These are phyloP conservation scores for Picea sitchensis DNA, from an alignment of 75 land plant genomes.

Conservation along the genomic window DNA sequence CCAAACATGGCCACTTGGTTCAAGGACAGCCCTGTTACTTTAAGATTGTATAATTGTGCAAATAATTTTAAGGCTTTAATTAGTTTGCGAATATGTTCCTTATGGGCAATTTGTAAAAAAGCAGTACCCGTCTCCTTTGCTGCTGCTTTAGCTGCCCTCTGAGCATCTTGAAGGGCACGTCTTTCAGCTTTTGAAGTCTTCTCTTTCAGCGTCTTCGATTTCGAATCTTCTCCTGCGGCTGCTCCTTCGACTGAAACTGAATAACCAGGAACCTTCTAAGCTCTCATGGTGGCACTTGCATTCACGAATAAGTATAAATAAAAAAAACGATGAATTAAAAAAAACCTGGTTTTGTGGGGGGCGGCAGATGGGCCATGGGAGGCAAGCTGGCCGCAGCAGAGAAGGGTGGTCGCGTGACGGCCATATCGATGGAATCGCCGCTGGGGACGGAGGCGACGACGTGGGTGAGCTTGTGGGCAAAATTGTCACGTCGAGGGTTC, in stretches of 20 bases:
- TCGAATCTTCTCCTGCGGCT: constrained; percentile 11
- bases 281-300: not conserved
- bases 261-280: not conserved
- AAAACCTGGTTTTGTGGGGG: constrained; percentile 1
- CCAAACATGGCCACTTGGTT: no score
- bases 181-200: constrained; percentile 91
- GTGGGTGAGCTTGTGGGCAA: constrained; percentile 8
- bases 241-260: constrained; percentile 18
- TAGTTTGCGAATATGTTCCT: no score
- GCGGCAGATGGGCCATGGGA: not conserved
- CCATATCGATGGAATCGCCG: constrained; percentile 22
- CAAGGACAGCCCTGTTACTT: no score
- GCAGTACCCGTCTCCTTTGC: constrained; percentile 50
- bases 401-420: not conserved
- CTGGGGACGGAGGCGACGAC: constrained; percentile 38
- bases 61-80: no score
- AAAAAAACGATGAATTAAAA: not conserved
- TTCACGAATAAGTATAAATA: not conserved
- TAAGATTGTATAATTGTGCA: no score
- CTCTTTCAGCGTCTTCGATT: constrained; percentile 59
- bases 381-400: not conserved
- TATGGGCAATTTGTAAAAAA: no score
- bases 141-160: constrained; percentile 89
- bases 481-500: not conserved
- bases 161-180: constrained; percentile 89